A percentile compares a stretch with the other conserved stretches of the same genome.
phyloP scores from a whole-genome alignment of 805 yeast genomes.

The Zygotorulaspora florentina region DNA sequence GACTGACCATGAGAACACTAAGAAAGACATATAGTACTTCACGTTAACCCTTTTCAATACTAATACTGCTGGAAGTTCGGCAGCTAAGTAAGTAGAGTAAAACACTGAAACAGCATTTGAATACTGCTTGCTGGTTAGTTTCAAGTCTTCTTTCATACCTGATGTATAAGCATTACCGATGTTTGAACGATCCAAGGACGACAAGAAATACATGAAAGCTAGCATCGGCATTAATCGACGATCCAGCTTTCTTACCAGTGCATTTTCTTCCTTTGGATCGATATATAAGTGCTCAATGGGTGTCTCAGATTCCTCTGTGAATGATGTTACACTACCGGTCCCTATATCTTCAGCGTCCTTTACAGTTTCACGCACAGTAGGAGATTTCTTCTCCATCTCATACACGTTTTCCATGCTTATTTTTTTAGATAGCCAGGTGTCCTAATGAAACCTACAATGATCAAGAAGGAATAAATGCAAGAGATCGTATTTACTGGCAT shows the following conservation, averaged over 20 bases:
- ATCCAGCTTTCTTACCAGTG: constrained; percentile 33
- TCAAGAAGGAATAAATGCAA: background rate
- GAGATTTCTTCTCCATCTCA: constrained; percentile 1
- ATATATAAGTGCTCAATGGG: constrained; percentile 10
- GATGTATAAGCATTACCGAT: constrained; percentile 60
- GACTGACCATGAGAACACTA: constrained; percentile 53
- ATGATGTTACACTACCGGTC: constrained; percentile 8
- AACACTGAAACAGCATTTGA: constrained; percentile 52
- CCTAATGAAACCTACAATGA: background rate
- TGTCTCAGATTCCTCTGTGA: constrained; percentile 6
- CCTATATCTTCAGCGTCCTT: constrained; percentile 2
- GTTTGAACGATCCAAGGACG: constrained; percentile 51
- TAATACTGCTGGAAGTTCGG: constrained; percentile 58
- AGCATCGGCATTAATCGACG: constrained; percentile 33
- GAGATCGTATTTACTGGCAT: background rate
- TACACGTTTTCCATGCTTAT: background rate
- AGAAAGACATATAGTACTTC: constrained; percentile 49
- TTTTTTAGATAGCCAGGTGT: background rate
- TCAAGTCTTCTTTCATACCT: constrained; percentile 59
- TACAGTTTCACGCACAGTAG: constrained; percentile 1
- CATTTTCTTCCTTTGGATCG: constrained; percentile 19
- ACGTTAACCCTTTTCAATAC: constrained; percentile 50
- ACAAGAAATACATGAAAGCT: constrained; percentile 34
- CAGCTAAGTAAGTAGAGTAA: constrained; percentile 56
- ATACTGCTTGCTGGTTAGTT: constrained; percentile 45